Base-by-base conservation (phyloP, 192 early-diverging fungal genomes). In the Backusella tarrabulga region DNA sequence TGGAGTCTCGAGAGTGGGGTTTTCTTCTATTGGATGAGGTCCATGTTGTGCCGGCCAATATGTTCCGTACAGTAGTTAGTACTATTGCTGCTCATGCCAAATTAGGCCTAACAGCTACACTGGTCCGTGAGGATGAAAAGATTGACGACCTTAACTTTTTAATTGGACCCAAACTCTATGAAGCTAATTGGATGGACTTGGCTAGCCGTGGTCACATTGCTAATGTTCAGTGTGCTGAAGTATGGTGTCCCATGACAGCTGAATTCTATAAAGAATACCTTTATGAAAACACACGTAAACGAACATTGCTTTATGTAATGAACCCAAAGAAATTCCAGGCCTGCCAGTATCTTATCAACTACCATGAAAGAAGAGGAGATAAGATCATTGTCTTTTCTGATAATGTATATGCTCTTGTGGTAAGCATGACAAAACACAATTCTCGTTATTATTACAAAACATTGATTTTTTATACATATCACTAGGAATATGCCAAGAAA, bases 341-440 rank as follows among this genome's bases (percentile, higher is more conserved):
- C 2, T 99, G 97, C 73, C 95, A 99, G 83, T 99, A 96, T 81
- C 82, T 99, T 79, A 98, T 99, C 68, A 83, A 90, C 23, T 97
- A 91, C 78, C 98, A 99, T 83, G 95, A 97, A 80, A 83, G 87
- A 66, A 89, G 95, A 42, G 96, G 97, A 41, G 97, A 99, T 86
- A 99, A 99, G 84, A 95, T 96, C 70, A 98, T 99, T 84, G 94
- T 99, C 19, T 99, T 99, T 86, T 96, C 97, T n/a, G 98, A 99
- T 85, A 98, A 97, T 84, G 94, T 99, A 21, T 96, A 92, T 91
- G 96, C 98, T 1, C 83, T 99, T 12, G 90, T 92, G 44, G 93
- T 93, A 78, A 67, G 72, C 68, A 60, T 19, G 6, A 8, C 12
- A 35, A 56, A 71, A 34, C 32, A 19, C 11, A 8, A 38, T 15